phyloP scores from a whole-genome alignment of 352 stramenopile species.

The Pythium apleroticum region DNA sequence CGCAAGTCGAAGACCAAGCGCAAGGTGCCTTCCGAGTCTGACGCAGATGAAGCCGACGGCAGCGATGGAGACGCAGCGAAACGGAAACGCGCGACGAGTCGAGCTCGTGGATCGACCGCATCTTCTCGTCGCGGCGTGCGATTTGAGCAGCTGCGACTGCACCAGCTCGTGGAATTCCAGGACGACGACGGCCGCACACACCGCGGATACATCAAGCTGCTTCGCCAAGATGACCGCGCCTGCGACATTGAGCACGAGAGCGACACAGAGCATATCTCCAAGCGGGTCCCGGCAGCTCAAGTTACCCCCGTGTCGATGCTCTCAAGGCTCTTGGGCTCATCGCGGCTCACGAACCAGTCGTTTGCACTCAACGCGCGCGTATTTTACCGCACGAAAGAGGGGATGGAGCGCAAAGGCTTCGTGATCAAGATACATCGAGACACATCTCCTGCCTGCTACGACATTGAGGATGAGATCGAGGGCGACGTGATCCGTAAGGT shows the following conservation, averaged over 20 bases:
- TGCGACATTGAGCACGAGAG: slow-evolving; percentile 71
- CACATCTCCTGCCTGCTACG: slow-evolving; percentile 25
- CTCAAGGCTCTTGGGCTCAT: slow-evolving; percentile 29
- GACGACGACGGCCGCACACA: slow-evolving; percentile 44
- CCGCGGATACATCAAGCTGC: slow-evolving; percentile 43
- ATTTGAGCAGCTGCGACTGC: slow-evolving; percentile 37
- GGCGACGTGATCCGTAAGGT: slow-evolving; percentile 45
- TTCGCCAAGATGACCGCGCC: slow-evolving; percentile 40
- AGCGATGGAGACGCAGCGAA: slow-evolving; percentile 16
- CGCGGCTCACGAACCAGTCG: slow-evolving; percentile 5
- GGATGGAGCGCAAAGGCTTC: slow-evolving; percentile 49
- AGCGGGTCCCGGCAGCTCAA: slow-evolving; percentile 38
- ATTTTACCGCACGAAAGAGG: slow-evolving; percentile 52
- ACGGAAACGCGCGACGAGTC: slow-evolving; percentile 22
- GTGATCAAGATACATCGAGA: slow-evolving; percentile 51
- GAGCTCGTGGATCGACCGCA: slow-evolving; percentile 4
- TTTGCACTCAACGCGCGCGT: slow-evolving; percentile 57
- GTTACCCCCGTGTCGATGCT: slow-evolving; percentile 37
- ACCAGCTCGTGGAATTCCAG: slow-evolving; percentile 58
- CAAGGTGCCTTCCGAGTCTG: slow-evolving; percentile 16
- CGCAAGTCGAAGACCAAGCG: slow-evolving; percentile 20
- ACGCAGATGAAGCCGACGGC: slow-evolving; percentile 14
- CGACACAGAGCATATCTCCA: slow-evolving; percentile 45
- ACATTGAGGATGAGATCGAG: slow-evolving; percentile 57
- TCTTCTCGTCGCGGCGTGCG: neutral